phyloP scores from a whole-genome alignment of 1,284 basidiomycete genomes.

The Peniophora sp. region DNA sequence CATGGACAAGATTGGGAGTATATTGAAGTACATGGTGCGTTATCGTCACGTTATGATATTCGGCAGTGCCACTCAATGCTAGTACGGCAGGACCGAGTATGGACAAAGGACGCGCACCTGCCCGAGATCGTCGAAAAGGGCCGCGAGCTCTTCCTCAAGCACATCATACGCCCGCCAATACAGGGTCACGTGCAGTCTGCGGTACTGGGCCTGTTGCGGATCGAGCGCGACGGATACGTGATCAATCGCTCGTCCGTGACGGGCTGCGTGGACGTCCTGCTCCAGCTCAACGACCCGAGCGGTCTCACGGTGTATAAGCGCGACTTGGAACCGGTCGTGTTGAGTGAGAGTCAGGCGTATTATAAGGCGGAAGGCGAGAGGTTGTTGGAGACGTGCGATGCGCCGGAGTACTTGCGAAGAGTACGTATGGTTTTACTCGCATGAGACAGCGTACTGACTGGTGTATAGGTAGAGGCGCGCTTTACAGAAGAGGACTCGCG shows the following conservation, averaged over 20 bases:
- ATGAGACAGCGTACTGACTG: constrained; percentile 8
- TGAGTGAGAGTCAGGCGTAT: constrained; percentile 74
- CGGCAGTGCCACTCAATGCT: constrained; percentile 3
- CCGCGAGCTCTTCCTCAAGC: constrained; percentile 76
- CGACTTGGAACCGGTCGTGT: constrained; percentile 80
- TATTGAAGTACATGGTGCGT: constrained; percentile 93
- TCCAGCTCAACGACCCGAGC: constrained; percentile 52
- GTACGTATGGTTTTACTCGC: constrained; percentile 35
- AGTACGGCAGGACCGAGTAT: constrained; percentile 75
- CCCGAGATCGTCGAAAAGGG: constrained; percentile 83
- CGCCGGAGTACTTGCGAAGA: constrained; percentile 74
- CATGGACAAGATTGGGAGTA: constrained; percentile 85
- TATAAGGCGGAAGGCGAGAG: constrained; percentile 74
- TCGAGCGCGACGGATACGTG: constrained; percentile 86
- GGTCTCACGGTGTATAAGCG: constrained; percentile 67
- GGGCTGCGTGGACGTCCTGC: constrained; percentile 84
- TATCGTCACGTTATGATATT: neutral
- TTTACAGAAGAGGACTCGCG: constrained; percentile 83
- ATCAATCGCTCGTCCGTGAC: constrained; percentile 91
- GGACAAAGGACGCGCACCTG: constrained; percentile 64
- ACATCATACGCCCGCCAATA: constrained; percentile 81
- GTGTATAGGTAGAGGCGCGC: constrained; percentile 69
- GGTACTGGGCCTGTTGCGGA: constrained; percentile 80
- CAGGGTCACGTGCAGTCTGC: constrained; percentile 77
- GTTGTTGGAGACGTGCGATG: constrained; percentile 70